These are phyloP conservation scores for Fraxinus latifolia DNA, from an alignment of 305 asterid species.

Conservation along the genomic window DNA sequence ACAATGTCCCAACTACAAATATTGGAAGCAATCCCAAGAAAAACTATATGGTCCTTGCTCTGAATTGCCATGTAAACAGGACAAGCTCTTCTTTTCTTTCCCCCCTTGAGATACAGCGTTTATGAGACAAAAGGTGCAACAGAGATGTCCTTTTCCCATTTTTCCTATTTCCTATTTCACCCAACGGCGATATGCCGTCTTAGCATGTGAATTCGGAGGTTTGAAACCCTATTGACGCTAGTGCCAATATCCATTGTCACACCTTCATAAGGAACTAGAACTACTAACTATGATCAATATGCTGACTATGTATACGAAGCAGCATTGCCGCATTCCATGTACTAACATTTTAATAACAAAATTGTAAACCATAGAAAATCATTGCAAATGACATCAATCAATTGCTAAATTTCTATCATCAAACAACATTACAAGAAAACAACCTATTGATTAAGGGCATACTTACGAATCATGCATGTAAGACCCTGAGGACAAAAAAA, in stretches of 20 bases:
- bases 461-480: slow-evolving; percentile 93
- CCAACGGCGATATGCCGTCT: not conserved
- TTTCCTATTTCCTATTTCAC: not conserved
- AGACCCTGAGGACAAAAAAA: slow-evolving; percentile 94
- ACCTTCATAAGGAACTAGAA: not conserved
- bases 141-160: not conserved
- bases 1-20: not conserved
- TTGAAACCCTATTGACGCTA: not conserved
- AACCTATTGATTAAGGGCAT: not conserved
- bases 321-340: not conserved
- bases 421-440: not conserved
- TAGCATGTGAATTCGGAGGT: not conserved
- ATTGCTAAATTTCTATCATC: not conserved
- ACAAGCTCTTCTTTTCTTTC: not conserved
- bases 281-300: not conserved
- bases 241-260: not conserved
- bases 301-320: not conserved
- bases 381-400: not conserved
- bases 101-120: not conserved
- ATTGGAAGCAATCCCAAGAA: not conserved
- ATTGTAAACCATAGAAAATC: not conserved
- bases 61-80: not conserved
- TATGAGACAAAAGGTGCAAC: not conserved
- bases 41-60: not conserved
- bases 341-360: not conserved